Evolutionary conservation across 2,329 filamentous ascomycete species (phyloP), one percentile per base, ranked within the genome.

Genomic region (Claviceps citrina): DNA sequence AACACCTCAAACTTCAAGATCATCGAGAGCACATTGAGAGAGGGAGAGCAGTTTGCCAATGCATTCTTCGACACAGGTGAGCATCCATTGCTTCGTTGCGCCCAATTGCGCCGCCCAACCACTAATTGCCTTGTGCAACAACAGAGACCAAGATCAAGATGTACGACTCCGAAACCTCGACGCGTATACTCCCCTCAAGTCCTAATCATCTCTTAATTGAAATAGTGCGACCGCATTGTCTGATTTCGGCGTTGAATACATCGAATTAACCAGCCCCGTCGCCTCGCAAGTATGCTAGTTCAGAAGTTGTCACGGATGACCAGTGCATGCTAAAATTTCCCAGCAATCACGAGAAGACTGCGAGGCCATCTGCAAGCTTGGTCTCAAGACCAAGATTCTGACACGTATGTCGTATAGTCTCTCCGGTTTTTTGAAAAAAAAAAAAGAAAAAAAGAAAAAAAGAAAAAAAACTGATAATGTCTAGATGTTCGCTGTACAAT

Each of bases 301-400:
- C 15, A 31, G 7, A 26, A 8, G 28, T 18, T 38, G 25, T 4
- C 12, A n/a, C 25, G 15, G 15, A 31, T 16, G 15, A 38, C 27
- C 20, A 2, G 20, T 24, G 19, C 28, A 26, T n/a, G 20, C 36
- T 38, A 31, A 38, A 38, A 19, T 31, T 39, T 87, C 81, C 9
- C 79, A 86, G 65, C 84, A 93, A 65, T 93, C 84, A 40, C 76
- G 79, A 58, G 63, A 68, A 54, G 89, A 95, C 65, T 94, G 85
- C 62, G 81, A 91, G 66, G 78, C 80, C 43, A 94, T 95, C 57
- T 93, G 84, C 81, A 85, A 87, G 71, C 81, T 95, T 40, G 86
- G 86, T 47, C 76, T 95, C 61, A 87, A 85, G 51, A 45, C 56
- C 47, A 59, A 59, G 53, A 56, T 60, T 7, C 25, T 47, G 8